Evolutionary conservation across 2,329 filamentous ascomycete genomes (phyloP), one percentile per base, ranked within the genome.

Genomic region (Ophiostoma ips): DNA sequence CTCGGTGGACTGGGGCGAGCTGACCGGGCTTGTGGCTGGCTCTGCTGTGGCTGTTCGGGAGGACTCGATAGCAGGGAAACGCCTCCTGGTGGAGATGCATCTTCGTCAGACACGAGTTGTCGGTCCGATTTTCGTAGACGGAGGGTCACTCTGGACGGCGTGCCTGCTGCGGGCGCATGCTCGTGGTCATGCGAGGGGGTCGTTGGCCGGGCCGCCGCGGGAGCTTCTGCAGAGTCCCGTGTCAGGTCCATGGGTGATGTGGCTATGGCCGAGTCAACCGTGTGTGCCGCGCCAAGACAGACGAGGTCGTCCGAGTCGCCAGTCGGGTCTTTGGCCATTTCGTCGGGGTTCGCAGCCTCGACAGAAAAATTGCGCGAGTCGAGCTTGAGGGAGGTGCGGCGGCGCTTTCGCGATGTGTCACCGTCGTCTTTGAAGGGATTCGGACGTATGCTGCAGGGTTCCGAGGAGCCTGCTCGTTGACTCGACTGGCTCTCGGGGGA

Each of bases 401-500:
- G 77, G 48, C 79, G 75, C 63, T 83, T 83, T 56, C 78, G 70
- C 50, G 71, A 68, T 44, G 65, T 60, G 56, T 77, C 73, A 60
- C 64, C 68, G 64, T 46, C 49, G 30, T 46, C 46, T 28, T 79
- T 71, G 62, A 81, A 82, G 37, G 79, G 79, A 56, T 82, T 81
- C 48, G 75, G 76, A 55, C 79, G 73, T 57, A 73, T 77, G 59
- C 77, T 75, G 63, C 71, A 72, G 63, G 76, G 73, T 68, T 83
- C 79, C 64, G 75, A 74, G 59, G 77, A 81, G 65, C 71, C 69
- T 60, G 74, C 72, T 65, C 75, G 73, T 67, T 77, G 73, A 70
- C 67, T 70, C 63, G 68, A 67, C 65, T 76, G 71, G 61, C 67
- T 64, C 56, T 68, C 66, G 45, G 52, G 52, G 46, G 52, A 52